phyloP scores from a whole-genome alignment of 345 rosid genomes.

The Boechera stricta region DNA sequence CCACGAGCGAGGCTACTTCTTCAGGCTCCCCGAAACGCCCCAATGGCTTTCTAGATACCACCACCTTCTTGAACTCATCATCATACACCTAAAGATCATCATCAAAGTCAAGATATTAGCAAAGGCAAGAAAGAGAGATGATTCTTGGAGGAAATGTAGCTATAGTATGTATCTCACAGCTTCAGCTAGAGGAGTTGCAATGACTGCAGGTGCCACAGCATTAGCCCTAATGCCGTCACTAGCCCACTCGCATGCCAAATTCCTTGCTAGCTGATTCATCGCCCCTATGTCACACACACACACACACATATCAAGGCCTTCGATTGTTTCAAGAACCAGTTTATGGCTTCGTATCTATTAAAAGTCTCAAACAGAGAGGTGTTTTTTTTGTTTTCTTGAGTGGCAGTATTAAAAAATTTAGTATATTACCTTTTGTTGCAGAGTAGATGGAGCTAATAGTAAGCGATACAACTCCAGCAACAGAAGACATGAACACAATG shows the following conservation, averaged over 20 bases:
- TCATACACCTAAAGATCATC: constrained; percentile 32
- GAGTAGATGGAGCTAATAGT: constrained; percentile 49
- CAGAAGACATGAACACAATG: constrained; percentile 61
- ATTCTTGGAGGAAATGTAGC: background rate
- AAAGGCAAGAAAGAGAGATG: constrained; percentile 13
- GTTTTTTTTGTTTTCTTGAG: constrained; percentile 10
- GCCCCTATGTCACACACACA: constrained; percentile 52
- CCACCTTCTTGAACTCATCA: constrained; percentile 39
- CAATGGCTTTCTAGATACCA: constrained; percentile 50
- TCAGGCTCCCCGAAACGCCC: constrained; percentile 55
- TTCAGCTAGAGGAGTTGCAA: constrained; percentile 71
- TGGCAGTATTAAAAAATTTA: background rate
- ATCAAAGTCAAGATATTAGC: constrained; percentile 24
- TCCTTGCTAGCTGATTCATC: constrained; percentile 76
- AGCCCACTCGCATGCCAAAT: constrained; percentile 87
- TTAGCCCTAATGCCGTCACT: constrained; percentile 73
- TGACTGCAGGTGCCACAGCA: constrained; percentile 82
- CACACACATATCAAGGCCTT: background rate
- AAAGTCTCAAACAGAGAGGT: constrained; percentile 2
- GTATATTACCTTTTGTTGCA: constrained; percentile 53
- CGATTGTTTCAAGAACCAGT: background rate
- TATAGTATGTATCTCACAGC: constrained; percentile 50
- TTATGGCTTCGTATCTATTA: background rate
- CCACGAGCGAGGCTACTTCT: constrained; percentile 62
- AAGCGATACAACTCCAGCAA: constrained; percentile 46